Base-by-base conservation (phyloP, 2,329 filamentous ascomycete species). In the Claviceps maximensis region DNA sequence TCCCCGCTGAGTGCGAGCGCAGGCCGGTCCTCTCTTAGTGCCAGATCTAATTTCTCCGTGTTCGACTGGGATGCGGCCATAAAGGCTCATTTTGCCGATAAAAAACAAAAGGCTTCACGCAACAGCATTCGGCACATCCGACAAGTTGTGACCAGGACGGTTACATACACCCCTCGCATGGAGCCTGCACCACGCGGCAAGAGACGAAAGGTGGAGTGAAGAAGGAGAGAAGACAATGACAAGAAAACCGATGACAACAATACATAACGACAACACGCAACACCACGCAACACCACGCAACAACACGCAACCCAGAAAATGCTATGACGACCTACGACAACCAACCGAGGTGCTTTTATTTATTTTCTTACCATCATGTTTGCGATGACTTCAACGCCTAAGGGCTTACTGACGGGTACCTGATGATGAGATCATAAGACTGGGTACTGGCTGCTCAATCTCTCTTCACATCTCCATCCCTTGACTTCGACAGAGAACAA, bases 151-250 rank as follows among this genome's bases (percentile, higher is more conserved):
- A 96, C 90, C n/a, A 80, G 89, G 60, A 96, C 89, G 17, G 87
- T 95, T 55, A 95, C 88, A 42, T 95, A 94, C 69, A 95, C 87
- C 66, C 86, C 82, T 56, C 77, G 84, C 58, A 87, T 97, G 72
- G 87, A 89, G 59, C 87, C 90, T 25, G 89, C 90, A 40, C 91
- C 89, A 8, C 90, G 90, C 68, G 90, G 90, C 58, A 97, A 96
- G 78, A 82, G 89, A 72, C 84, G 90, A 72, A 94, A 88, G 74
- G 68, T 76, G 49, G 74, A 77, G 58, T 74, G 61, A 64, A 53
- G 51, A 47, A 25, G 27, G 36, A 15, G 23, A 31, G 21, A 12
- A 31, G 19, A 48, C 15, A 23, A 8, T 12, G 10, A 4, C 29
- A 48, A 38, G 0, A 36, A 8, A 27, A 33, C 31, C 31, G 12